A percentile compares a stretch with the other conserved stretches of the same genome.
phyloP scores from a whole-genome alignment of 148 eudicot species.

The Diospyros lotus region DNA sequence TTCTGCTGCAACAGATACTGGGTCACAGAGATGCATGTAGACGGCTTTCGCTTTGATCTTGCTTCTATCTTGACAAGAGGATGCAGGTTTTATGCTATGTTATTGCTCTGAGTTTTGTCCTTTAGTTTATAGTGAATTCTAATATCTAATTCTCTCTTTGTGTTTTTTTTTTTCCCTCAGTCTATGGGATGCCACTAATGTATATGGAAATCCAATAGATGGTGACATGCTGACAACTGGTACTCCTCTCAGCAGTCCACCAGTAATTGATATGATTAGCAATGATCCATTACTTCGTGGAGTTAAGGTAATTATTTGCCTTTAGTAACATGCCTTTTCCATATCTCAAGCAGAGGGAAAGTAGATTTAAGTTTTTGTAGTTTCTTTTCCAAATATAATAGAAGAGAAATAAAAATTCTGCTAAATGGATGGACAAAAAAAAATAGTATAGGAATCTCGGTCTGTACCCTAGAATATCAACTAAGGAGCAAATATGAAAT shows the following conservation, averaged over 20 bases:
- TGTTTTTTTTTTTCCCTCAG: conserved; percentile 13
- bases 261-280: conserved; percentile 92
- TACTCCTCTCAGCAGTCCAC: conserved; percentile 77
- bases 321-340: neutral
- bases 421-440: neutral
- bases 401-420: neutral
- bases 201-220: conserved; percentile 55
- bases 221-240: conserved; percentile 76
- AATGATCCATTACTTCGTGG: conserved; percentile 85
- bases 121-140: conserved; percentile 5
- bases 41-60: conserved; percentile 99
- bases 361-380: neutral
- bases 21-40: conserved; percentile 98
- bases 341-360: conserved; percentile 3
- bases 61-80: conserved; percentile 95
- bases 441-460: neutral
- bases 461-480: neutral
- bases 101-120: conserved; percentile 3
- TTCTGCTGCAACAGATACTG: conserved; percentile 61
- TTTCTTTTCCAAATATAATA: conserved; percentile 4
- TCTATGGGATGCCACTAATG: conserved; percentile 87
- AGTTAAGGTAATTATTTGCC: conserved; percentile 50
- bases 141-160: conserved; percentile 6
- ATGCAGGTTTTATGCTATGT: conserved; percentile 60
- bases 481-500: neutral